Evolutionary conservation across 2,329 filamentous ascomycete species (phyloP).

Genomic region (Colletotrichum coccodes): DNA sequence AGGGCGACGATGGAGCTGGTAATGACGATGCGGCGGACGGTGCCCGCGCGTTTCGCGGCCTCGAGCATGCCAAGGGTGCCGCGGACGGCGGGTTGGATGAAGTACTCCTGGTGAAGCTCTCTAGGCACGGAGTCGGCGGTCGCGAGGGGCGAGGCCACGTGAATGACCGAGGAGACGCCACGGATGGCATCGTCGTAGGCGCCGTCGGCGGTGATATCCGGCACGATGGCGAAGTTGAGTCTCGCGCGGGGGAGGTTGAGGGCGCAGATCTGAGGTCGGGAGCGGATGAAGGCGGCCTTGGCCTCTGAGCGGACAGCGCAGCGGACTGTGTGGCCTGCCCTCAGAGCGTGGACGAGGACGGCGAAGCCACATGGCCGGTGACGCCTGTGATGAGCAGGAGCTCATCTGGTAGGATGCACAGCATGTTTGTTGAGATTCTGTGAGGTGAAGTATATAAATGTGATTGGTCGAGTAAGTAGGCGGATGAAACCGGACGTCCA

Average conservation of each 20-base stretch:
- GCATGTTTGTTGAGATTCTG: conserved; percentile 6
- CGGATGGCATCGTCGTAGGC: conserved; percentile 55
- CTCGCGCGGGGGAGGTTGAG: conserved; percentile 32
- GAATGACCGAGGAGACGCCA: conserved; percentile 50
- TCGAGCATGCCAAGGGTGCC: conserved; percentile 61
- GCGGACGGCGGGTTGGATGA: conserved; percentile 66
- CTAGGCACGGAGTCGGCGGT: conserved; percentile 66
- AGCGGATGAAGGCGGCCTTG: conserved; percentile 30
- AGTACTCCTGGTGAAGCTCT: conserved; percentile 59
- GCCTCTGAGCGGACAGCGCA: conserved; percentile 41
- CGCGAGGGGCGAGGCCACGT: conserved; percentile 42
- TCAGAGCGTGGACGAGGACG: conserved; percentile 39
- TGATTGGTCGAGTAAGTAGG: not conserved
- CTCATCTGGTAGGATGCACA: conserved; percentile 29
- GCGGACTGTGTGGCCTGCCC: conserved; percentile 41
- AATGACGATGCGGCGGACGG: conserved; percentile 55
- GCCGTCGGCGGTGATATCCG: conserved; percentile 47
- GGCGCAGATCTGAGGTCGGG: conserved; percentile 25
- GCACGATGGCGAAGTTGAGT: conserved; percentile 45
- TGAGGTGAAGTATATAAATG: not conserved
- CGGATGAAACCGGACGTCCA: conserved; percentile 2
- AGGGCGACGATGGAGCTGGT: conserved; percentile 60
- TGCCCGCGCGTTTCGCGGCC: conserved; percentile 50
- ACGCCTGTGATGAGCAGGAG: conserved; percentile 42
- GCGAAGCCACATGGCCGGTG: conserved; percentile 45